Evolutionary conservation across 805 yeast genomes (phyloP).

Genomic region (Komagataella populi): DNA sequence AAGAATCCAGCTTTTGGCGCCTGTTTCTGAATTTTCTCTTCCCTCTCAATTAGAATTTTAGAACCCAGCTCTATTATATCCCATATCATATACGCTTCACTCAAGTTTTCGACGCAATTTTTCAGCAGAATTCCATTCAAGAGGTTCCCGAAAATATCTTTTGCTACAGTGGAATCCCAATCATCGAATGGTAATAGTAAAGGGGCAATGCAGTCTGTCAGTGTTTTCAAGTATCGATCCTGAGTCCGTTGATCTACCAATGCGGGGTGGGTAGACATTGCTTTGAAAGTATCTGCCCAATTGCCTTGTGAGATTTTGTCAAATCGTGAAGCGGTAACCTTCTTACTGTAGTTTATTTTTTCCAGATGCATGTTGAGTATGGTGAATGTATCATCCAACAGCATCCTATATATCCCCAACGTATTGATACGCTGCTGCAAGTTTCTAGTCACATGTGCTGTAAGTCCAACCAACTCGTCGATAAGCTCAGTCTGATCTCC

Average conservation of each 20-base stretch:
- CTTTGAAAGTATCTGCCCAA: neutral
- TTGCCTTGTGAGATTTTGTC: neutral
- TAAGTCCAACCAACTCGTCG: slow-evolving; percentile 22
- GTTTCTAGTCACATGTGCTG: slow-evolving; percentile 25
- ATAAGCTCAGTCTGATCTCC: slow-evolving; percentile 26
- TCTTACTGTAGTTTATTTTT: slow-evolving; percentile 4
- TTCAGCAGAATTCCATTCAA: slow-evolving; percentile 27
- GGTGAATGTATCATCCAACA: slow-evolving; percentile 31
- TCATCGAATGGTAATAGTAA: slow-evolving; percentile 27
- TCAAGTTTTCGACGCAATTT: slow-evolving; percentile 26
- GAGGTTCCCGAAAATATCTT: slow-evolving; percentile 23
- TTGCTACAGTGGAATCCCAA: slow-evolving; percentile 22
- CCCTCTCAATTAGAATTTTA: slow-evolving; percentile 1
- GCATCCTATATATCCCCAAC: slow-evolving; percentile 20
- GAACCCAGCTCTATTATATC: slow-evolving; percentile 19
- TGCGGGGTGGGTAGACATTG: neutral
- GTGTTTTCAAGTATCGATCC: slow-evolving; percentile 19
- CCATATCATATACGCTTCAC: slow-evolving; percentile 40
- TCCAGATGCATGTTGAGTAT: slow-evolving; percentile 18
- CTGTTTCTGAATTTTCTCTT: neutral
- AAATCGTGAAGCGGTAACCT: slow-evolving; percentile 7
- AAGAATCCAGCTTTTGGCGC: neutral
- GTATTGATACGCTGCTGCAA: slow-evolving; percentile 19
- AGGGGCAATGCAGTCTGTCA: slow-evolving; percentile 21
- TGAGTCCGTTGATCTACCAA: slow-evolving; percentile 3